These are phyloP conservation scores for Fusarium brachygibbosum DNA, from an alignment of 2,329 filamentous ascomycete genomes.

Conservation along the genomic window DNA sequence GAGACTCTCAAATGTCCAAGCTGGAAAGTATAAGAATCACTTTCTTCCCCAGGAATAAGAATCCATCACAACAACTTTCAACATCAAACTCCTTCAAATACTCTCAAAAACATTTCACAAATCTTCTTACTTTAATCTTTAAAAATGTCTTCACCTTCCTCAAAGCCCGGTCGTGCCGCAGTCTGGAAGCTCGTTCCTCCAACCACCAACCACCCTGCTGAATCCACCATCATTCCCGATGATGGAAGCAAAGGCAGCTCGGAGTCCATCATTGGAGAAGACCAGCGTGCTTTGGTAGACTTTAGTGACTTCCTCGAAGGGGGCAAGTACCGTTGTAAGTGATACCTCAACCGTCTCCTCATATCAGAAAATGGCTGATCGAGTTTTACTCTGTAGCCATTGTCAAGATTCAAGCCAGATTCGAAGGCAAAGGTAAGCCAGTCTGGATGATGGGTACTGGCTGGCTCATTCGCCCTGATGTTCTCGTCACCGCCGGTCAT, in stretches of 20 bases:
- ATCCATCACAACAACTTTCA: background rate
- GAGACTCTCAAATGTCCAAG: background rate
- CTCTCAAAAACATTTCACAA: too few species aligned
- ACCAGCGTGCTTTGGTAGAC: constrained; percentile 23
- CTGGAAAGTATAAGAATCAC: background rate
- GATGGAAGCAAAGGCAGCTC: constrained; percentile 14
- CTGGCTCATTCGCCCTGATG: constrained; percentile 38
- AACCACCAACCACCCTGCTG: constrained; percentile 7
- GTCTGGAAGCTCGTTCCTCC: constrained; percentile 25
- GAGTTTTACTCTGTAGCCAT: constrained; percentile 3
- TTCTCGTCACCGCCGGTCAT: constrained; percentile 41
- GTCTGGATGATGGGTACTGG: constrained; percentile 46
- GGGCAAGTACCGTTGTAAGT: constrained; percentile 37
- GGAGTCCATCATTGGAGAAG: constrained; percentile 31
- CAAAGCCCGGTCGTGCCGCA: constrained; percentile 34
- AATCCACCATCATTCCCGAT: constrained; percentile 20
- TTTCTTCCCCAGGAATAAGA: background rate
- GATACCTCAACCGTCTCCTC: background rate
- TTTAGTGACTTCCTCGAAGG: constrained; percentile 23
- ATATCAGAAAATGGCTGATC: background rate
- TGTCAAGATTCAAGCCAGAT: constrained; percentile 38
- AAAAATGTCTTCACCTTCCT: background rate
- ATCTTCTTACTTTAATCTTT: background rate
- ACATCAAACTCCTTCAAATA: background rate
- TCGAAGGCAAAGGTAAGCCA: constrained; percentile 26